phyloP scores from a whole-genome alignment of 2,329 filamentous ascomycete genomes.

The Diaporthe australafricana region DNA sequence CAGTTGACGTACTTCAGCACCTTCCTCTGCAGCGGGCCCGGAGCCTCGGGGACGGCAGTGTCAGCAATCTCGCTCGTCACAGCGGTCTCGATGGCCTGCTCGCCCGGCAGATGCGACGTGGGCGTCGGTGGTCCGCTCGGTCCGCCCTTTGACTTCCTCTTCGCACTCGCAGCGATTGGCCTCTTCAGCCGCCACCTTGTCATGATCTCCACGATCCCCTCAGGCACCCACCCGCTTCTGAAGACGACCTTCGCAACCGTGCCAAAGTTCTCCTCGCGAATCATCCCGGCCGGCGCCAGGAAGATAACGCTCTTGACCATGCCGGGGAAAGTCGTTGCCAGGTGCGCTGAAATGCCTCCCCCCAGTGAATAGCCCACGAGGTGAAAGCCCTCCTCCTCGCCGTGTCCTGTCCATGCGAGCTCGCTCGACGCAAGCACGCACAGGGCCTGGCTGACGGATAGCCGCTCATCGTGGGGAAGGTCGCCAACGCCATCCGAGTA shows the following conservation, averaged over 20 bases:
- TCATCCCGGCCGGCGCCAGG: slow-evolving; percentile 75
- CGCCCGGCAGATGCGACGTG: slow-evolving; percentile 26
- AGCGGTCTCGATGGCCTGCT: slow-evolving; percentile 41
- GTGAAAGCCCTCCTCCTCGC: slow-evolving; percentile 66
- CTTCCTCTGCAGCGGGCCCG: slow-evolving; percentile 56
- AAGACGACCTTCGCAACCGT: slow-evolving; percentile 62
- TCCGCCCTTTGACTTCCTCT: slow-evolving; percentile 39
- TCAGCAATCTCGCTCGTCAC: slow-evolving; percentile 46
- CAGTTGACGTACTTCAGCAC: slow-evolving; percentile 67
- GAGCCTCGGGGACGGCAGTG: slow-evolving; percentile 42
- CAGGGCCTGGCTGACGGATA: slow-evolving; percentile 75
- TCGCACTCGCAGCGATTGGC: slow-evolving; percentile 58
- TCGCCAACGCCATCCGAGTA: slow-evolving; percentile 77
- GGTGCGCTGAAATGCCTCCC: slow-evolving; percentile 77
- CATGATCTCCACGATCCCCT: slow-evolving; percentile 60
- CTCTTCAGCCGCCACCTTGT: slow-evolving; percentile 61
- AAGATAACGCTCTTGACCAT: slow-evolving; percentile 73
- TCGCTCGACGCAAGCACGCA: slow-evolving; percentile 73
- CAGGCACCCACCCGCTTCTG: slow-evolving; percentile 65
- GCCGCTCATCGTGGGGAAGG: slow-evolving; percentile 69
- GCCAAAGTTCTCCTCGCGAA: slow-evolving; percentile 72
- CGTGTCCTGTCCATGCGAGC: slow-evolving; percentile 62
- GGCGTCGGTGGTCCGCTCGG: background rate
- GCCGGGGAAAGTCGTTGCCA: slow-evolving; percentile 75
- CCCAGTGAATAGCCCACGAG: slow-evolving; percentile 85